Evolutionary conservation across 2,329 filamentous ascomycete species (phyloP).

Genomic region (Pseudogymnoascus sp.): DNA sequence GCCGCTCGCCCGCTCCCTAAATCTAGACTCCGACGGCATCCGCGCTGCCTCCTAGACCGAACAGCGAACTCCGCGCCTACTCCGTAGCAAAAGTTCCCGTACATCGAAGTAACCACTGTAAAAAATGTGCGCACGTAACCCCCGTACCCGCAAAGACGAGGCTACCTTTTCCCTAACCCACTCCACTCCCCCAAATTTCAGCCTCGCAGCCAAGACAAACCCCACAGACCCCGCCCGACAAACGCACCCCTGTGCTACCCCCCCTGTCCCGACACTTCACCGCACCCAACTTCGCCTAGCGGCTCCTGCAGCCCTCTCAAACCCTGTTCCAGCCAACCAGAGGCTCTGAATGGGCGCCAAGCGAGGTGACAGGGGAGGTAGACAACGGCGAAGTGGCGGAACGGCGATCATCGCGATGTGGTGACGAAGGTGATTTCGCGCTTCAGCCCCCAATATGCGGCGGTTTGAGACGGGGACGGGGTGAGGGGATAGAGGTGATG

Average conservation of each 20-base stretch:
- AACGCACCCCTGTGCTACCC: not conserved
- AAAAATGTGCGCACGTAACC: not conserved
- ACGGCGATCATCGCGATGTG: not conserved
- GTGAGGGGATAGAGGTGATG: not conserved
- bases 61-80: not conserved
- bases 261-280: not conserved
- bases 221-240: not conserved
- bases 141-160: not conserved
- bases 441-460: not conserved
- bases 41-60: not conserved
- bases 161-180: not conserved
- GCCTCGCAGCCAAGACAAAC: not conserved
- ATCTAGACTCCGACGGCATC: not conserved
- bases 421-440: not conserved
- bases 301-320: not conserved
- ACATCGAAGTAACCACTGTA: not conserved
- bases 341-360: not conserved
- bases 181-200: not conserved
- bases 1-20: not conserved
- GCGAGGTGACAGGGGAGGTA: not conserved
- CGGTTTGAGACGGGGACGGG: not conserved
- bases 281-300: not conserved
- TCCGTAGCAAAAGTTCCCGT: not conserved
- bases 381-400: not conserved
- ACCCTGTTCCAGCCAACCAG: not conserved